Evolutionary conservation across 108 stramenopile species (phyloP).

Genomic region (Nitzschia sp.): DNA sequence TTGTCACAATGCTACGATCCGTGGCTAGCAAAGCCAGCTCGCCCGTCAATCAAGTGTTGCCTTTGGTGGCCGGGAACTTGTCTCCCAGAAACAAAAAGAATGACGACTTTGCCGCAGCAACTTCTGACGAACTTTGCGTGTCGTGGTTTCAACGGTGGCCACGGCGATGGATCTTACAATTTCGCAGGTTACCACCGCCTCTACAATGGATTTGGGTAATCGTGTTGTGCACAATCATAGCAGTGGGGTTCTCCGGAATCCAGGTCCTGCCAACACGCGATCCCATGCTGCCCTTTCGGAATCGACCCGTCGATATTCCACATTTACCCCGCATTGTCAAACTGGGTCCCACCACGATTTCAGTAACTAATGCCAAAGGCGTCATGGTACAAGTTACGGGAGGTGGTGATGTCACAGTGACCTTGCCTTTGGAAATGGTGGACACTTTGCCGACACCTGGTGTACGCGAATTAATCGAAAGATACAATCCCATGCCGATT

Average conservation of each 20-base stretch:
- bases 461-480: neutral
- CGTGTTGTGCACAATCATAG: too few relatives aligned
- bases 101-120: neutral
- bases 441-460: neutral
- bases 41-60: too few relatives aligned
- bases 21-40: too few relatives aligned
- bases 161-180: neutral
- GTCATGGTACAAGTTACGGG: neutral
- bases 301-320: neutral
- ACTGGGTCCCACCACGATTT: neutral
- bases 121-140: neutral
- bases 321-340: neutral
- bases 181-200: neutral
- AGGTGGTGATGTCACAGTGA: neutral
- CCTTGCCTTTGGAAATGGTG: neutral
- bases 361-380: neutral
- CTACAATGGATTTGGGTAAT: neutral
- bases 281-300: neutral
- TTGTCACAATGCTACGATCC: too few relatives aligned
- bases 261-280: too few relatives aligned
- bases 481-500: constrained; percentile 13
- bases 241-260: too few relatives aligned
- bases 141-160: neutral
- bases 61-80: too few relatives aligned
- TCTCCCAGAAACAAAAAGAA: neutral